Conservation (phyloP, 495 filamentous ascomycete species). For the Talaromyces nanjingensis region DNA sequence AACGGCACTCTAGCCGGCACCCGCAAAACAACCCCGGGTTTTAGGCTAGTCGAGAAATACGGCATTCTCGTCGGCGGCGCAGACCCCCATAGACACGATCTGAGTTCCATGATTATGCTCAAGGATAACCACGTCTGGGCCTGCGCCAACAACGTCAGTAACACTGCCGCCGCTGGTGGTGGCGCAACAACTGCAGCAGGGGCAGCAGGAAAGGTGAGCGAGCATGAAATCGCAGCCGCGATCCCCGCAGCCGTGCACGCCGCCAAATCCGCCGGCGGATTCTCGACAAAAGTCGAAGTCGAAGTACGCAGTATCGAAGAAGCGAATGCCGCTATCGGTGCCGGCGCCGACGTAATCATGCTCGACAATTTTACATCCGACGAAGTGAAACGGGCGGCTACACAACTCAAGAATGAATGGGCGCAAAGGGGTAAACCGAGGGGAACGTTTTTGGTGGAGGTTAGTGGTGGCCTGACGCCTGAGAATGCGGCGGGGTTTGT, state of each 20-base stretch:
- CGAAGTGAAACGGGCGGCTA: slow-evolving; percentile 64
- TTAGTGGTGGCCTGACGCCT: slow-evolving; percentile 83
- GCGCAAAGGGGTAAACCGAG: slow-evolving; percentile 38
- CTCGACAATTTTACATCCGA: slow-evolving; percentile 85
- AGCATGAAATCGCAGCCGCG: slow-evolving; percentile 43
- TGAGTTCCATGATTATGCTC: slow-evolving; percentile 93
- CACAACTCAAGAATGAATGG: slow-evolving; percentile 70
- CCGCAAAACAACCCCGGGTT: slow-evolving; percentile 93
- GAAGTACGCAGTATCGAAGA: slow-evolving; percentile 83
- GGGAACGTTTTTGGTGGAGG: slow-evolving; percentile 68
- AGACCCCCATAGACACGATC: slow-evolving; percentile 85
- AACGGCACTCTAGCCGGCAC: slow-evolving; percentile 84
- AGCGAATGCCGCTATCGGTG: slow-evolving; percentile 82
- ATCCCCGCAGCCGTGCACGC: slow-evolving; percentile 78
- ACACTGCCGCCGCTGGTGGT: neutral
- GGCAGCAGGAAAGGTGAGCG: neutral
- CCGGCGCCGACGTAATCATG: slow-evolving; percentile 95
- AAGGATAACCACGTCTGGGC: slow-evolving; percentile 98
- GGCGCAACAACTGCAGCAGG: no score
- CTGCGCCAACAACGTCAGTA: slow-evolving; percentile 37
- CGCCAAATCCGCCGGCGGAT: slow-evolving; percentile 79
- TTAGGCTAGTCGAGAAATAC: slow-evolving; percentile 95
- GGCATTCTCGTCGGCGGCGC: slow-evolving; percentile 90
- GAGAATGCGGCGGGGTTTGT: slow-evolving; percentile 76
- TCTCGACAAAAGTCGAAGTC: slow-evolving; percentile 90